Evolutionary conservation across 768 basidiomycete species (phyloP), one percentile per base, ranked within the genome.

Genomic region (Rhizopogon rudus): DNA sequence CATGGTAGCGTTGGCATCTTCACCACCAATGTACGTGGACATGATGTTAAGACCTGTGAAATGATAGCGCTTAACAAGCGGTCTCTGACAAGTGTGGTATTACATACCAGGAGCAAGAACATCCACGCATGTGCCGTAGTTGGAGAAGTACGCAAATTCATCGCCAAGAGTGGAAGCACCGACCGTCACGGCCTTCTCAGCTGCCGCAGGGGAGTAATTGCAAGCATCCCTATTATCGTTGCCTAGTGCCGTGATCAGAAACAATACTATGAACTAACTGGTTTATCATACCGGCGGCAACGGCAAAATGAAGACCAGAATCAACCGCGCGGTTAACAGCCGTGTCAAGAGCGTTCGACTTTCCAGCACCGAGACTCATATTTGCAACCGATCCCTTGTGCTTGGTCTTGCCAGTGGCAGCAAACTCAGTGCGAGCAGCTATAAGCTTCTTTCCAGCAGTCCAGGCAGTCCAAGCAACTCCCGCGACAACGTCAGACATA

Each of bases 361-460:
- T 96, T 56, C 93, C 92, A 64, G 97, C 97, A 60, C 97, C 97
- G 51, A 99, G 87, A 69, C 87, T 90, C 97, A 99, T 97, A 79
- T 96, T 96, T 49, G 88, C 91, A 52, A 95, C 93, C 16, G 93
- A 93, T 22, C 97, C 97, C 77, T 93, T 95, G 81, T 96, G 91
- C 43, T 73, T 74, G 52, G 87, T 88, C 75, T 81, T 86, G 52
- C 91, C 89, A n/a, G 91, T 93, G 33, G 79, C 77, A 51, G 75
- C 80, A 58, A 80, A 67, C 68, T 95, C 91, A 12, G 80, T 78
- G 7, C 72, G 75, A 16, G 92, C 88, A 14, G 77, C 77, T n/a
- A 63, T 65, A 0, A 80, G 81, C 67, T 87, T 91, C 25, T 67
- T 61, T 40, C 70, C 66, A 6, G 90, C 82, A n/a, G 71, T 53